Evolutionary conservation across 2,329 filamentous ascomycete species (phyloP).

Genomic region (Fusarium succisae): DNA sequence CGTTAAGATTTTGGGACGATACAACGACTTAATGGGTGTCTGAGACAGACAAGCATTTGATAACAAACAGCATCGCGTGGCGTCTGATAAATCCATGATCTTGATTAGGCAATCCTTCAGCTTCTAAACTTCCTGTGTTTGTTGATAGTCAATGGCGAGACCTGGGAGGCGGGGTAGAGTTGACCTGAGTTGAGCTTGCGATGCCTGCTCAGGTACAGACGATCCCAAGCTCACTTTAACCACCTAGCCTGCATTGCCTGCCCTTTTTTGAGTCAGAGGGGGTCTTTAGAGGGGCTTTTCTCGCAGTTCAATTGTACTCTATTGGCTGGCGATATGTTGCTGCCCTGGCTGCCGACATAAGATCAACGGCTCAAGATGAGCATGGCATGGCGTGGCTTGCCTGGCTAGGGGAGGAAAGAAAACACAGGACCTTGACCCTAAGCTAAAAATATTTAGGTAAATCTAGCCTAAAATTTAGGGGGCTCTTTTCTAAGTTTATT

Average conservation of each 20-base stretch:
- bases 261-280: background rate
- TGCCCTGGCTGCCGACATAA: background rate
- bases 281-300: background rate
- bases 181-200: slow-evolving; percentile 1
- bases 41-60: slow-evolving; percentile 21
- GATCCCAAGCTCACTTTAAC: background rate
- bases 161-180: background rate
- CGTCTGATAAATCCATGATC: slow-evolving; percentile 33
- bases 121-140: slow-evolving; percentile 8
- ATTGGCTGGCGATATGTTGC: background rate
- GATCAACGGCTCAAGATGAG: background rate
- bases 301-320: background rate
- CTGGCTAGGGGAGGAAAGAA: too few species aligned
- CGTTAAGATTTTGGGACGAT: slow-evolving; percentile 10
- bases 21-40: slow-evolving; percentile 18
- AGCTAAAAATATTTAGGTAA: too few species aligned
- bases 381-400: background rate
- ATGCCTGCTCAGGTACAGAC: background rate
- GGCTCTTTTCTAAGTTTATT: too few species aligned
- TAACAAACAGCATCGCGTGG: slow-evolving; percentile 26
- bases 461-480: too few species aligned
- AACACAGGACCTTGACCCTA: too few species aligned
- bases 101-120: slow-evolving; percentile 15
- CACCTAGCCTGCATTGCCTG: background rate
- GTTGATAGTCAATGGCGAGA: background rate